Base-by-base conservation (phyloP, 768 basidiomycete species). In the Grammothele lineata region DNA sequence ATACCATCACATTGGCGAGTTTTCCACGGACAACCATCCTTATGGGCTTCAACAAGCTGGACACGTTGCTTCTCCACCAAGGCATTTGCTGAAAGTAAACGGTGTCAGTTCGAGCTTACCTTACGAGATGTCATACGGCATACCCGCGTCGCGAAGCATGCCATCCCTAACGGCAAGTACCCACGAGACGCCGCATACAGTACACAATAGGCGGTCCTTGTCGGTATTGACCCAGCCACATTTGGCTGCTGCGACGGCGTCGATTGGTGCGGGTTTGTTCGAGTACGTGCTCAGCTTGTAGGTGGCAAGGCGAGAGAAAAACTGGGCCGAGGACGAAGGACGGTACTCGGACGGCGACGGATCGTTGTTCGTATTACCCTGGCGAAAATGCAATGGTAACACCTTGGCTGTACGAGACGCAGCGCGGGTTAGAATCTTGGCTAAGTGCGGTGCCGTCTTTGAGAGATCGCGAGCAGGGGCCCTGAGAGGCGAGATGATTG, bases 191-290 rank as follows among this genome's bases (percentile, higher is more conserved):
- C 68, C 70, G 56, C 88, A 91, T 15, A 90, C 64, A 3, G 81
- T 81, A 56, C 88, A 91, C 2, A 85, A 73, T 17, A 91, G 64
- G 38, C 88, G 72, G 48, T 91, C 88, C 64, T 87, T 89, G 35
- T 87, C 86, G 42, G 89, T 81, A 51, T 92, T 92, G 19, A 76
- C 69, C 89, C 89, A 92, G 2, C 89, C 89, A 59, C 85, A 87
- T 62, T 78, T 87, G 0, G 88, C 73, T 3, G 89, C 88, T 15
- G 88, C 81, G 12, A 91, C 87, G 1, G 88, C 83, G 47, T 92
- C 80, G 23, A 91, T 82, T 9, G 72, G 70, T 0, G 77, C 45
- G 0, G 88, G 87, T 61, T 92, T 92, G 53, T 85, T 87, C 15
- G 83, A 74, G 57, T 90, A 92, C 0, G 89, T 91, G 10, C 84